These are phyloP conservation scores for Didymella lethalis DNA, from an alignment of 2,329 filamentous ascomycete species.

Conservation along the genomic window DNA sequence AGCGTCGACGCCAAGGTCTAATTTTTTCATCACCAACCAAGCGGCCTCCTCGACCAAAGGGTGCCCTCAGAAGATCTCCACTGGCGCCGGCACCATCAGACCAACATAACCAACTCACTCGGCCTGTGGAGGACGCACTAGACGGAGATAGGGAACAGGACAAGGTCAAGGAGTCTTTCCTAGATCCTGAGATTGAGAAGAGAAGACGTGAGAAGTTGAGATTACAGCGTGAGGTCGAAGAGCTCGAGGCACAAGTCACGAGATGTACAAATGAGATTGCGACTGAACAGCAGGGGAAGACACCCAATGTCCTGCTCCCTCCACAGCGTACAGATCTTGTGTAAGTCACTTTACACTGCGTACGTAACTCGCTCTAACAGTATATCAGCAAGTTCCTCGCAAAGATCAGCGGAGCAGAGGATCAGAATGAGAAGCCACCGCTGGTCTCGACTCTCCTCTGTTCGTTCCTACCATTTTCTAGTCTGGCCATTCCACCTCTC, in stretches of 20 bases:
- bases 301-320: slow-evolving; percentile 23
- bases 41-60: slow-evolving; percentile 33
- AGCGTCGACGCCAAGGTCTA: slow-evolving; percentile 35
- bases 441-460: slow-evolving; percentile 47
- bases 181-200: slow-evolving; percentile 37
- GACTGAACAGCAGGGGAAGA: slow-evolving; percentile 34
- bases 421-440: slow-evolving; percentile 31
- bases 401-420: slow-evolving; percentile 27
- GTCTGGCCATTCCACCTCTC: slow-evolving; percentile 37
- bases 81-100: slow-evolving; percentile 26
- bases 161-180: slow-evolving; percentile 20
- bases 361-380: slow-evolving; percentile 17
- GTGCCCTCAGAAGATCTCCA: slow-evolving; percentile 27
- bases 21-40: slow-evolving; percentile 47
- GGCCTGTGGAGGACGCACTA: slow-evolving; percentile 23
- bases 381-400: slow-evolving; percentile 34
- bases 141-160: slow-evolving; percentile 5
- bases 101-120: slow-evolving; percentile 23
- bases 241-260: slow-evolving; percentile 45
- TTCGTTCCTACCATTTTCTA: slow-evolving; percentile 53
- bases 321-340: slow-evolving; percentile 37
- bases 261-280: slow-evolving; percentile 39
- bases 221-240: slow-evolving; percentile 39
- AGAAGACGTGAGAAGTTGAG: slow-evolving; percentile 43
- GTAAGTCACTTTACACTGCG: slow-evolving; percentile 20